phyloP scores from a whole-genome alignment of 208 protist genomes.

The Leishmania braziliensis region DNA sequence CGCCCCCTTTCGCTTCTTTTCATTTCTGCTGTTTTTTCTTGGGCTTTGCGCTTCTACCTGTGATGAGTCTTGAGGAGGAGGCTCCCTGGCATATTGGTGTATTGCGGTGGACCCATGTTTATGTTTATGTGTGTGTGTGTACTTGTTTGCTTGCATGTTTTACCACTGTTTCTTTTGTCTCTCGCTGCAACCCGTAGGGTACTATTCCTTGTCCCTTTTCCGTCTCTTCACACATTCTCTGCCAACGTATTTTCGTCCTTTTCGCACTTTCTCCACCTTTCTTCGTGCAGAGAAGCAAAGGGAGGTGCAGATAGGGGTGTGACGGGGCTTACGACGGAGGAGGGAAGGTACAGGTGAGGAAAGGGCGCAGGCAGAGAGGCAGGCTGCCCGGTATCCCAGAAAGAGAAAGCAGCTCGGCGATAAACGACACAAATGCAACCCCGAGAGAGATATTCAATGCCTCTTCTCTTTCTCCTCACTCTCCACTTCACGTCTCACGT shows the following conservation, averaged over 20 bases:
- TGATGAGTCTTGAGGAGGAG: neutral
- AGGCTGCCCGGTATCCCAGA: neutral
- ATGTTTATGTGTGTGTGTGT: neutral
- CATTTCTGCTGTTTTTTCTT: neutral
- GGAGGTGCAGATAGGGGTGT: neutral
- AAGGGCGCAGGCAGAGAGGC: neutral
- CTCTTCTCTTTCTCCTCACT: neutral
- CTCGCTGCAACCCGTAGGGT: neutral
- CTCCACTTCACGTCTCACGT: neutral
- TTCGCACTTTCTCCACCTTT: conserved; percentile 7
- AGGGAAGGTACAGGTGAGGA: neutral
- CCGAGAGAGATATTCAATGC: neutral
- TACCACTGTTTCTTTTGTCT: conserved; percentile 6
- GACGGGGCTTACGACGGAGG: neutral
- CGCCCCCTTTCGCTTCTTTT: neutral
- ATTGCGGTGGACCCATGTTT: neutral
- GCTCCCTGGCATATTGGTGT: neutral
- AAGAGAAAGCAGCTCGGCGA: neutral
- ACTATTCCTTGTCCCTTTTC: neutral
- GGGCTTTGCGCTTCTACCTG: neutral
- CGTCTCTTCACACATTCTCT: neutral
- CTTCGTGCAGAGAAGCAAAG: neutral
- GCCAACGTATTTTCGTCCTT: neutral
- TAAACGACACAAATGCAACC: neutral
- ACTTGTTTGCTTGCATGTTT: conserved; percentile 8